Evolutionary conservation across 75 land plant genomes (phyloP), one percentile per base, ranked within the genome.

Genomic region (Ceratopteris richardii): DNA sequence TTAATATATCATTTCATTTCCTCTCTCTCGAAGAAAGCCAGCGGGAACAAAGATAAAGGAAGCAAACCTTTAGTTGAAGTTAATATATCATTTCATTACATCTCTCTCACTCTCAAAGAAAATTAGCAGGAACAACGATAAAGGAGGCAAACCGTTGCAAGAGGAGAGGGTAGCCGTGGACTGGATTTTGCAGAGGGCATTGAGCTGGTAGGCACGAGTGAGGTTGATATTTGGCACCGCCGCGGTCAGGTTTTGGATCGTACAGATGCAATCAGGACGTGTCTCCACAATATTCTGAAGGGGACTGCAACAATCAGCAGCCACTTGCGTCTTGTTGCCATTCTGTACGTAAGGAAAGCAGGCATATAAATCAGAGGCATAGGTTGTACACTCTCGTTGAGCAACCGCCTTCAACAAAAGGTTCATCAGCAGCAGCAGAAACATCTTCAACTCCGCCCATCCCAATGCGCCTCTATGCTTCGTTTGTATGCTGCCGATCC

Each of bases 91-190:
- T 33, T 33, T 9, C 9, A 4, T 9, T 33, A 4, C 37, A 3
- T 33, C 48, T 46, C 48, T 46, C 48, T 46, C 48, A 7, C 48
- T 46, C 48, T 46, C 21, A 20, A 17, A 17, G 48, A 17, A 46
- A 7, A 17, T 20, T 20, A 9, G 42, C 14, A 14, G 42, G 9
- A 14, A 14, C 14, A 14, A 9, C 14, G 42, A 14, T 40, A 14
- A 14, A 9, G 42, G 42, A 40, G 42, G 42, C 37, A 33, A 5
- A 20, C 48, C 21, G 14, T 46, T 46, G 48, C 48, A 46, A 17
- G 48, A 46, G 48, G 48, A 5, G 14, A 46, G 48, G 48, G 48
- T n/a, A 20, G 48, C 48, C n/a, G 48, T 46, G 48, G 48, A 46
- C 21, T 17, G 5, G 48, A 46, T 46, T 5, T 17, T n/a, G 17